Conservation (phyloP, 2,329 filamentous ascomycete species). For the Microdochium bolleyi region DNA sequence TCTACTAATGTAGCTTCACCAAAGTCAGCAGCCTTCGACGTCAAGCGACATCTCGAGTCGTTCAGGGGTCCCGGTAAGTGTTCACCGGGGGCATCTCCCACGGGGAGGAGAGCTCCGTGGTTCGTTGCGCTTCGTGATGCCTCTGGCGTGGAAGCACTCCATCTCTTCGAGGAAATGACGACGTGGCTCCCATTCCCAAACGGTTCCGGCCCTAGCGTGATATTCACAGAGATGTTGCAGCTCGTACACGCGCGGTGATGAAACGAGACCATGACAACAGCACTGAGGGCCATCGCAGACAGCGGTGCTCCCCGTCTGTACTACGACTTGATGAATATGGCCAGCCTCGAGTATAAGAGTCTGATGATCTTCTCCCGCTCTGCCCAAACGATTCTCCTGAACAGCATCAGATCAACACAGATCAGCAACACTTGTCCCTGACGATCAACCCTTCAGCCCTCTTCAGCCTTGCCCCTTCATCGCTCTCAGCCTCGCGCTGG, state of each 20-base stretch:
- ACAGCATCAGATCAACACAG: background rate
- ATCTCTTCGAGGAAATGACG: background rate
- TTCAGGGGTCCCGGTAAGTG: no score
- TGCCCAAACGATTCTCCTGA: background rate
- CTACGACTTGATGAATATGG: background rate
- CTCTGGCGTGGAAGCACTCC: background rate
- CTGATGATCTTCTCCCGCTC: background rate
- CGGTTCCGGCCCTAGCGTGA: background rate
- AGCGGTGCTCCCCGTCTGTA: no score
- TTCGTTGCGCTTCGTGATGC: background rate
- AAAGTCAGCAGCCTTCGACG: no score
- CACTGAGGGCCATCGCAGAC: no score
- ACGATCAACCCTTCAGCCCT: background rate
- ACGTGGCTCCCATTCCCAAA: background rate
- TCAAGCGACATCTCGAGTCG: no score
- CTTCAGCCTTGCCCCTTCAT: background rate
- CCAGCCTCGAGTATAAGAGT: background rate
- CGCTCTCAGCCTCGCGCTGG: background rate
- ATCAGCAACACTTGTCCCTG: background rate
- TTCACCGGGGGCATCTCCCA: background rate
- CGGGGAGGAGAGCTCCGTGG: background rate
- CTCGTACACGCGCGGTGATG: background rate
- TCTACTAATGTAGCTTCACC: no score
- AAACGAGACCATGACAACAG: background rate
- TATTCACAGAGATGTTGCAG: background rate